Evolutionary conservation across 2,329 filamentous ascomycete species (phyloP).

Genomic region (Aspergillus puulaauensis): DNA sequence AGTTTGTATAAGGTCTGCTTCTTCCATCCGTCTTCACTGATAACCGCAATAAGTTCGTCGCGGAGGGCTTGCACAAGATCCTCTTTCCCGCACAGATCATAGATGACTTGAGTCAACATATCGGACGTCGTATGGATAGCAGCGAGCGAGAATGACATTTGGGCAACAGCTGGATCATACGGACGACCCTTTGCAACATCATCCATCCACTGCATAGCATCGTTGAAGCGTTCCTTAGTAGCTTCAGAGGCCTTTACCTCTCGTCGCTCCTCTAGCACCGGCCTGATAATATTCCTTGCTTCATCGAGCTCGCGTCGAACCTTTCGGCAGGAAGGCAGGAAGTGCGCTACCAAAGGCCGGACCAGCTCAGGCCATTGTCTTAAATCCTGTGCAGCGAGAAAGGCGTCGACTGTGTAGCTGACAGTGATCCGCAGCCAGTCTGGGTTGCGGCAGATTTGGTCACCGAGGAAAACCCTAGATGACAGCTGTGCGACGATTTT

Average conservation of each 20-base stretch:
- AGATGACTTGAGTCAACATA: slow-evolving; percentile 21
- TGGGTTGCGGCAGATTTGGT: slow-evolving; percentile 15
- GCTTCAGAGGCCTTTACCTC: too few relatives aligned
- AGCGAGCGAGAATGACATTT: slow-evolving; percentile 16
- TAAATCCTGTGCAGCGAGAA: slow-evolving; percentile 18
- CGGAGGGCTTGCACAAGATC: not conserved
- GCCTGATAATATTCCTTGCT: too few relatives aligned
- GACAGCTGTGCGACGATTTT: slow-evolving; percentile 8
- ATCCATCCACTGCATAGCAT: too few relatives aligned
- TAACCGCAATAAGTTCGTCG: too few relatives aligned
- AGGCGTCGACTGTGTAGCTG: slow-evolving; percentile 15
- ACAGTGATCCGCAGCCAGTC: slow-evolving; percentile 18
- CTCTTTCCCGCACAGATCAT: slow-evolving; percentile 15
- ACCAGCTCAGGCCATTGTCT: slow-evolving; percentile 1
- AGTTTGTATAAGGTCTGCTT: slow-evolving; percentile 32
- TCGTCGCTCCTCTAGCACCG: too few relatives aligned
- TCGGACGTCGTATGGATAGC: slow-evolving; percentile 26
- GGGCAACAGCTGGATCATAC: too few relatives aligned
- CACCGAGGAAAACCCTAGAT: slow-evolving; percentile 9
- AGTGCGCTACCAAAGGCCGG: not conserved
- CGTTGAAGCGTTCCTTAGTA: too few relatives aligned
- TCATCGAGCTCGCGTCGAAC: not conserved
- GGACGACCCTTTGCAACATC: too few relatives aligned
- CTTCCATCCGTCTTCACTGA: too few relatives aligned
- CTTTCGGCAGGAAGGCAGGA: slow-evolving; percentile 1